Base-by-base conservation (phyloP, 257 asterid genomes). In the Scutellaria barbata region DNA sequence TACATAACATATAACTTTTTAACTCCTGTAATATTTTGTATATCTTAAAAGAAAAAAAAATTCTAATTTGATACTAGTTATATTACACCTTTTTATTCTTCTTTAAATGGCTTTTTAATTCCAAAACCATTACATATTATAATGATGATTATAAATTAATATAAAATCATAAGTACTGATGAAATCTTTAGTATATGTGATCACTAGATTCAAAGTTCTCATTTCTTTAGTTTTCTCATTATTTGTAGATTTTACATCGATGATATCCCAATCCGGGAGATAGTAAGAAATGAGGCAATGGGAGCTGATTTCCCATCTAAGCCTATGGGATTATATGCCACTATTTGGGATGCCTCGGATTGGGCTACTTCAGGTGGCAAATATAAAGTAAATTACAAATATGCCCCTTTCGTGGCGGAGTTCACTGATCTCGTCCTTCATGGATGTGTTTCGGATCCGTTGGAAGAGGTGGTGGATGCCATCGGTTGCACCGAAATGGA, bases 291-390 rank as follows among this genome's bases (percentile, higher is more conserved):
- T 6, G 95, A 84, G 0, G 96, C 72, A 9, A 90, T 93, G 98
- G 96, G 95, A 8, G 91, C 75, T 22, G 98, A 93, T 78, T 93
- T 81, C 63, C 98, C 98, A 20, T 85, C 94, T 14, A 93, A 93
- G 72, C 98, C 98, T 1, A 93, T 93, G 97, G 87, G 86, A 35
- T 54, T 93, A 40, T 93, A 87, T 52, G 98, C 98, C 37, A 93
- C 98, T 17, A 90, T 90, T 52, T 93, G 98, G 98, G 98, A 93
- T 58, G 98, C 92, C 16, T 93, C 98, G 0, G 96, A 86, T 41
- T 93, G 98, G 98, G 98, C 98, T 39, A 93, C 98, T 37, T 90
- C 97, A 3, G 97, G 97, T 4, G 98, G 98, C 53, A 85, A 80
- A 54, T 90, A 90, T 73, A 83, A 74, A 66, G 79, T 83, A 16